These are phyloP conservation scores for Mimosa pudica DNA, from an alignment of 306 rosid genomes.

Conservation along the genomic window DNA sequence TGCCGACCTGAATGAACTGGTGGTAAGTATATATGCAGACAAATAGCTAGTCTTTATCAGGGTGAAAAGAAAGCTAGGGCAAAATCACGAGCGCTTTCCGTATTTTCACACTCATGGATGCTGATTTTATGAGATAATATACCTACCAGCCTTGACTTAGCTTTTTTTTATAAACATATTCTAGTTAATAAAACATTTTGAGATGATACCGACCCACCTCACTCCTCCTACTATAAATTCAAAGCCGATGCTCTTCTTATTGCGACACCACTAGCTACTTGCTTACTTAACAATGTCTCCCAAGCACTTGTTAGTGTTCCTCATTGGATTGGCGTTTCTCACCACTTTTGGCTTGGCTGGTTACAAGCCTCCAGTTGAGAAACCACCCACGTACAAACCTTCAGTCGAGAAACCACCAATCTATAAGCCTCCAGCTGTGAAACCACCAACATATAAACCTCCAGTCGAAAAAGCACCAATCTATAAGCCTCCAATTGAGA, in stretches of 20 bases:
- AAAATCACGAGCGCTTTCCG: neutral
- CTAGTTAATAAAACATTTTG: neutral
- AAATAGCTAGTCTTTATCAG: neutral
- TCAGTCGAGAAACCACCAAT: neutral
- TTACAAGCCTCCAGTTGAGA: neutral
- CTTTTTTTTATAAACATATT: neutral
- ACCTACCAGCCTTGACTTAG: slow-evolving; percentile 9
- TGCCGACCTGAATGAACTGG: neutral
- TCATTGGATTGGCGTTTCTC: slow-evolving; percentile 13
- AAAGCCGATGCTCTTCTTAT: neutral
- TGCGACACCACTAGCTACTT: neutral
- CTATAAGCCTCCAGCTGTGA: neutral
- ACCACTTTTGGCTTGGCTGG: slow-evolving; percentile 1
- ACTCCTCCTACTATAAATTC: slow-evolving; percentile 8
- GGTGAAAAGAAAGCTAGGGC: neutral
- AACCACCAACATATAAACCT: neutral
- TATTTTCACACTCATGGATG: neutral
- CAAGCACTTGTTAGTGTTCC: slow-evolving; percentile 4
- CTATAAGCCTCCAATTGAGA: neutral
- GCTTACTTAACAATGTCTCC: neutral
- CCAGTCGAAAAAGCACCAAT: neutral
- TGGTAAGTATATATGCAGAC: neutral
- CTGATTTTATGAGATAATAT: neutral
- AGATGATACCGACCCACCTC: neutral
- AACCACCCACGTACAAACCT: neutral